Percentiles rank a stretch among this genome's conserved stretches.
Evolutionary conservation across 2,329 filamentous ascomycete genomes (phyloP).

Genomic region (Sclerotinia spermophila): DNA sequence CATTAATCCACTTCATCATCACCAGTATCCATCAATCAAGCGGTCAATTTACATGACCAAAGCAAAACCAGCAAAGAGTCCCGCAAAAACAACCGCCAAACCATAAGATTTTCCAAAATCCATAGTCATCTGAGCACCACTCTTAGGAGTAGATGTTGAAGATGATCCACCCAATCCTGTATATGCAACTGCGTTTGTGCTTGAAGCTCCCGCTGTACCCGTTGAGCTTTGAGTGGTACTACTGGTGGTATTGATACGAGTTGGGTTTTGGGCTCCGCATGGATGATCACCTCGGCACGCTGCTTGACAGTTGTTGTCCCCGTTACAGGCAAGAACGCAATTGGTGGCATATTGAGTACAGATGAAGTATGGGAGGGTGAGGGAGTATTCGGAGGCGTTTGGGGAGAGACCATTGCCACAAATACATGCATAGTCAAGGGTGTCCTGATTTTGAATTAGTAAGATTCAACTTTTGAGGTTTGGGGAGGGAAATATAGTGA

Average conservation of each 20-base stretch:
- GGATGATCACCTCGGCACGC: conserved; percentile 63
- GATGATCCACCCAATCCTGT: conserved; percentile 43
- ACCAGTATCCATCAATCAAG: not conserved
- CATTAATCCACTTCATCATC: not conserved
- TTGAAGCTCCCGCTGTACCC: conserved; percentile 39
- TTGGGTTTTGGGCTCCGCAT: conserved; percentile 67
- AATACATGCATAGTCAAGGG: conserved; percentile 67
- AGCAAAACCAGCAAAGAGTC: conserved; percentile 56
- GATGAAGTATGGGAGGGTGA: conserved; percentile 74
- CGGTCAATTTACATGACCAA: conserved; percentile 43
- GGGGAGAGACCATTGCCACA: conserved; percentile 64
- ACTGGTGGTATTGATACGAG: conserved; percentile 53
- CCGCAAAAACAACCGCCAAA: conserved; percentile 49
- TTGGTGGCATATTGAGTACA: conserved; percentile 69
- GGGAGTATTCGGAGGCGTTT: conserved; percentile 72
- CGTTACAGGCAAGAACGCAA: conserved; percentile 58
- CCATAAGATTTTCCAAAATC: conserved; percentile 55
- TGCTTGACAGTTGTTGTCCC: conserved; percentile 55
- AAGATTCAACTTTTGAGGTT: not conserved
- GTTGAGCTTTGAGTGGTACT: conserved; percentile 41
- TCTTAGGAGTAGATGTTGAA: conserved; percentile 24
- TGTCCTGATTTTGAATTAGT: conserved; percentile 41
- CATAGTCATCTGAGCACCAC: conserved; percentile 41
- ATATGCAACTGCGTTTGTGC: conserved; percentile 38
- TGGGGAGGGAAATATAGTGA: not conserved